A percentile compares a stretch with the other conserved stretches of the same genome.
Evolutionary conservation across 1,139 yeast genomes (phyloP).

Genomic region (Pichia sp.): DNA sequence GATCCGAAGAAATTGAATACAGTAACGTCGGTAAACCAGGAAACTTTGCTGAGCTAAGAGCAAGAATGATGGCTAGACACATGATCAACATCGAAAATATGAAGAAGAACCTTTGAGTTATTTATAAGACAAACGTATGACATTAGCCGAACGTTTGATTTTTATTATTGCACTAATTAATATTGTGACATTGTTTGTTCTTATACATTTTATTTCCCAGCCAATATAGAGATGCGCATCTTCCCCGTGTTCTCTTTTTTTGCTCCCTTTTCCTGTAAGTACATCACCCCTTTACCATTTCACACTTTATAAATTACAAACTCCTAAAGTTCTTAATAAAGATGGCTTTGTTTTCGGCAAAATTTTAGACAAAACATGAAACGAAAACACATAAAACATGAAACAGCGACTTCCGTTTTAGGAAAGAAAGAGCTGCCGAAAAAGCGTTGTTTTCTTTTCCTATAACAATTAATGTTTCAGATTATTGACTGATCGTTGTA

Average conservation of each 20-base stretch:
- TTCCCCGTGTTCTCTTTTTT: not conserved
- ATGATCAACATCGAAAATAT: constrained; percentile 25
- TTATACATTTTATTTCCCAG: not conserved
- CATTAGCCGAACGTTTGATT: not conserved
- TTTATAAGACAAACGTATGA: not conserved
- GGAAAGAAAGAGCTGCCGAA: not conserved
- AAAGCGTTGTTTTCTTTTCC: not conserved
- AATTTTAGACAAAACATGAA: not conserved
- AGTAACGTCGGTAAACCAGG: constrained; percentile 19
- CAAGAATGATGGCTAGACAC: constrained; percentile 31
- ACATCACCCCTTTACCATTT: not conserved
- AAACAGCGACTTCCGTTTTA: not conserved
- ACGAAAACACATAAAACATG: not conserved
- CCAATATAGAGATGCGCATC: not conserved
- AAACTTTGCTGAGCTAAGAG: constrained; percentile 27
- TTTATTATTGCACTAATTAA: not conserved
- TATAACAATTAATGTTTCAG: not conserved
- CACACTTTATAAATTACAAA: not conserved
- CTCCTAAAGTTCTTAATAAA: not conserved
- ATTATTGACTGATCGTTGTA: not conserved
- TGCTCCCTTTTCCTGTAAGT: not conserved
- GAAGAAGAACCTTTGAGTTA: constrained; percentile 13
- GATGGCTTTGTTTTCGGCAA: not conserved
- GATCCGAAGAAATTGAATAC: constrained; percentile 50
- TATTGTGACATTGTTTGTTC: not conserved